These are phyloP conservation scores for Saccharomycopsis synnaedendra DNA, from an alignment of 805 yeast genomes.

Conservation along the genomic window DNA sequence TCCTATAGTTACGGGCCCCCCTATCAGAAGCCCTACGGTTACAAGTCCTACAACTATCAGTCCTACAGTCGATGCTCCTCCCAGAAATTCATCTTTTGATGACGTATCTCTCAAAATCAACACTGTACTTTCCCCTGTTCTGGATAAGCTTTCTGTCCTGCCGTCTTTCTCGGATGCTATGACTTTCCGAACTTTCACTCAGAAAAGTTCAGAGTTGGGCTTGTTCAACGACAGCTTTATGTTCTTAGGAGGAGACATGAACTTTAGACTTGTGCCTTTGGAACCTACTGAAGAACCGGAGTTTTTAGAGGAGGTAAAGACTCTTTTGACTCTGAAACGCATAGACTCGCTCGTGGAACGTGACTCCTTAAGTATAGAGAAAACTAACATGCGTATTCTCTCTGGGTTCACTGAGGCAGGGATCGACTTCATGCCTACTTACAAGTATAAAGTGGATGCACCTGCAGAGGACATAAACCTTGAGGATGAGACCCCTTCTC, in stretches of 20 bases:
- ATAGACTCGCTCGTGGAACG: constrained; percentile 26
- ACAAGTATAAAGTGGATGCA: constrained; percentile 25
- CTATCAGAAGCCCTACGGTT: not conserved
- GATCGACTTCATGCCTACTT: constrained; percentile 43
- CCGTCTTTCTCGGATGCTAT: constrained; percentile 2
- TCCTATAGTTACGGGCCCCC: not conserved
- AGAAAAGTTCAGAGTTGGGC: not conserved
- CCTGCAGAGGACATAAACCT: not conserved
- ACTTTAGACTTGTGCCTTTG: constrained; percentile 31
- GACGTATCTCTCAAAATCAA: too few relatives aligned
- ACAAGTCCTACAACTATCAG: too few relatives aligned
- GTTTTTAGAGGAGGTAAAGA: constrained; percentile 17
- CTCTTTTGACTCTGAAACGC: constrained; percentile 22
- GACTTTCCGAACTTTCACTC: constrained; percentile 5
- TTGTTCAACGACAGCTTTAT: constrained; percentile 20
- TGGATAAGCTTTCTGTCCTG: not conserved
- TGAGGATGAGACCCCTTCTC: constrained; percentile 9
- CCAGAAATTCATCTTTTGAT: too few relatives aligned
- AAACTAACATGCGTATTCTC: constrained; percentile 25
- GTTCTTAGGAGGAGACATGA: constrained; percentile 42
- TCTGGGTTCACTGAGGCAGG: constrained; percentile 35
- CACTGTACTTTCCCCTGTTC: not conserved
- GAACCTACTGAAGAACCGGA: constrained; percentile 1
- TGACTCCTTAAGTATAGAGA: constrained; percentile 33
- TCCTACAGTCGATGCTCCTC: too few relatives aligned